These are phyloP conservation scores for Mallotus nudiflorus DNA, from an alignment of 345 rosid genomes.

Conservation along the genomic window DNA sequence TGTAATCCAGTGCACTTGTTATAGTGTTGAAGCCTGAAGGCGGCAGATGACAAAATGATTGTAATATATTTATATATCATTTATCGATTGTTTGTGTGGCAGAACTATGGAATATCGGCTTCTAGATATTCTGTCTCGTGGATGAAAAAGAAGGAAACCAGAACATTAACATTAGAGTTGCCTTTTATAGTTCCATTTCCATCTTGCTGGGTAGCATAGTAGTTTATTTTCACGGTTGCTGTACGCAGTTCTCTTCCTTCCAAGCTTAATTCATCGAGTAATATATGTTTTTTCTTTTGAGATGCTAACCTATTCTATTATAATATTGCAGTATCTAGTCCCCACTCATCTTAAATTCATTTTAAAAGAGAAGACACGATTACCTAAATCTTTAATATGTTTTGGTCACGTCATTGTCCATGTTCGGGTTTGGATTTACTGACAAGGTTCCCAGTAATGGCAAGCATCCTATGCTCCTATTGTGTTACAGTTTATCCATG, in stretches of 20 bases:
- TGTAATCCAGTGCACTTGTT: slow-evolving; percentile 18
- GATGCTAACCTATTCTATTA: background rate
- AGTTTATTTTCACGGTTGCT: background rate
- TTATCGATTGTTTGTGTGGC: slow-evolving; percentile 30
- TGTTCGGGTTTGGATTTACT: too few species aligned
- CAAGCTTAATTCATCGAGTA: background rate
- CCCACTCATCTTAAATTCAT: too few species aligned
- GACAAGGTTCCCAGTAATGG: too few species aligned
- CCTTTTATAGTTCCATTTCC: background rate
- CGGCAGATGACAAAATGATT: slow-evolving; percentile 14
- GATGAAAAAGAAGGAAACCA: slow-evolving; percentile 15
- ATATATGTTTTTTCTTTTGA: background rate
- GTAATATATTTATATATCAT: slow-evolving; percentile 33
- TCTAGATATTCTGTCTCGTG: slow-evolving; percentile 15
- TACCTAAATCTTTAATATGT: too few species aligned
- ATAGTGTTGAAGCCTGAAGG: slow-evolving; percentile 20
- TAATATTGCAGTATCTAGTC: too few species aligned
- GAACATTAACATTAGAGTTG: background rate
- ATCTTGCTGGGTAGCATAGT: background rate
- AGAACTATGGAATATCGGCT: slow-evolving; percentile 20
- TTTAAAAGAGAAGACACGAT: too few species aligned
- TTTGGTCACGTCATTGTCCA: too few species aligned
- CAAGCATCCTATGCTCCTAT: too few species aligned
- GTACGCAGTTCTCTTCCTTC: background rate
- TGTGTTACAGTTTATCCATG: too few species aligned